Conservation (phyloP, 163 green algal species). For the Coccomyxa subellipsoidea region DNA sequence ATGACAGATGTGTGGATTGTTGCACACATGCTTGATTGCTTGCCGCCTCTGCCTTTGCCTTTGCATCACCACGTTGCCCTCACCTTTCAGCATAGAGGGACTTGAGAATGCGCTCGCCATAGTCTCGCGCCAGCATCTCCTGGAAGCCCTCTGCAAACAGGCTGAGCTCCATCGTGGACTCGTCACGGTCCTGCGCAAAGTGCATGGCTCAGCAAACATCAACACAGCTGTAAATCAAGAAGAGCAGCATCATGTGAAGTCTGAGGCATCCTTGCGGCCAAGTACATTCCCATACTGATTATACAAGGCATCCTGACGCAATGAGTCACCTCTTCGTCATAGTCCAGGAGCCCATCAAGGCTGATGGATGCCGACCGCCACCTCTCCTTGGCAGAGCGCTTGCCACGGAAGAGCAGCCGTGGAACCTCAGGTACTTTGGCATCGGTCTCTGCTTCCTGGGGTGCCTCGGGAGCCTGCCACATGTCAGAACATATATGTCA, state of each 20-base stretch:
- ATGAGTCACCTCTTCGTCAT: slow-evolving; percentile 72
- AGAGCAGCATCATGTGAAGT: too few species aligned
- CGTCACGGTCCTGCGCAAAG: slow-evolving; percentile 38
- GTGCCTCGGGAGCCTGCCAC: not conserved
- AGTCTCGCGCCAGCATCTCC: slow-evolving; percentile 63
- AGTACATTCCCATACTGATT: too few species aligned
- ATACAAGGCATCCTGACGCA: not conserved
- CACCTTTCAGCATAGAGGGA: slow-evolving; percentile 45
- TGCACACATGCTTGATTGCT: too few species aligned
- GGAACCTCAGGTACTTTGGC: slow-evolving; percentile 15
- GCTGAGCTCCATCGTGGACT: slow-evolving; percentile 70
- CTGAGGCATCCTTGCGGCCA: too few species aligned
- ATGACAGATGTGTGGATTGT: too few species aligned
- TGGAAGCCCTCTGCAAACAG: slow-evolving; percentile 72
- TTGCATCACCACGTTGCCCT: too few species aligned
- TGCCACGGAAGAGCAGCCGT: slow-evolving; percentile 11
- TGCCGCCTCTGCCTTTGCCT: too few species aligned
- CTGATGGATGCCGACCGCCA: slow-evolving; percentile 22
- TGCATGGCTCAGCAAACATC: not conserved
- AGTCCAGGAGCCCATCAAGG: slow-evolving; percentile 79
- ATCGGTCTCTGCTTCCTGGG: not conserved
- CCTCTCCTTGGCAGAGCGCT: not conserved
- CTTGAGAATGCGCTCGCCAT: slow-evolving; percentile 36
- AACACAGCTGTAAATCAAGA: not conserved
- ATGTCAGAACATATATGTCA: too few species aligned